Evolutionary conservation across 2,329 filamentous ascomycete genomes (phyloP), one percentile per base, ranked within the genome.

Genomic region (Exophiala mesophila): DNA sequence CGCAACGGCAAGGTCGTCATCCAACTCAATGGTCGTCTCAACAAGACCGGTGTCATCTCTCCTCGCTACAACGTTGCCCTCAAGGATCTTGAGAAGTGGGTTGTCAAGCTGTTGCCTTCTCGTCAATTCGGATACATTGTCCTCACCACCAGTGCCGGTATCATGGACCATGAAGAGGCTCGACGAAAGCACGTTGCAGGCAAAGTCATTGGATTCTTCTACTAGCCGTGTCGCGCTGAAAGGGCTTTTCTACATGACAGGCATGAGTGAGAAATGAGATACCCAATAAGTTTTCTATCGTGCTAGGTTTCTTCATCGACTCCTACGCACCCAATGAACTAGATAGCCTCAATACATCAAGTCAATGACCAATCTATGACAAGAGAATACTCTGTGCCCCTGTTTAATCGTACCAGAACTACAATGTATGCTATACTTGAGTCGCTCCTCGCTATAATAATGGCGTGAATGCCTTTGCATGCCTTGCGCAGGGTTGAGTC

Each of bases 121-220:
- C 92, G 92, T 96, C 92, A 98, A 77, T 98, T 98, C 80, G 92
- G 92, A 67, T 96, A 88, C 77, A 88, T 98, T 67, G 88, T 98
- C 73, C 85, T 98, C 65, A 98, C 92, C 72, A 98, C 92, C 74
- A 96, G 89, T 50, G 88, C 92, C 56, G 92, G 92, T 72, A 98
- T 98, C 73, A 97, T 98, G 90, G 92, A 98, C 78, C 92, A 98
- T 78, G 92, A 98, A 80, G 92, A 98, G 83, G 92, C 92, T 60
- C 80, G 92, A 69, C 81, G 92, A 72, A 97, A 97, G 83, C 92
- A 98, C 78, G 92, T 97, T 67, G 83, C 90, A 61, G 92, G 92
- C 75, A 98, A 98, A 83, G 87, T 98, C 74, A 87, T 97, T 63
- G 92, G 92, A 64, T 98, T 97, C 84, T 96, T 96, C 81, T 97